A percentile compares a stretch with the other conserved stretches of the same genome.
Evolutionary conservation across 1,139 yeast genomes (phyloP).

Genomic region (Pichia sp.): DNA sequence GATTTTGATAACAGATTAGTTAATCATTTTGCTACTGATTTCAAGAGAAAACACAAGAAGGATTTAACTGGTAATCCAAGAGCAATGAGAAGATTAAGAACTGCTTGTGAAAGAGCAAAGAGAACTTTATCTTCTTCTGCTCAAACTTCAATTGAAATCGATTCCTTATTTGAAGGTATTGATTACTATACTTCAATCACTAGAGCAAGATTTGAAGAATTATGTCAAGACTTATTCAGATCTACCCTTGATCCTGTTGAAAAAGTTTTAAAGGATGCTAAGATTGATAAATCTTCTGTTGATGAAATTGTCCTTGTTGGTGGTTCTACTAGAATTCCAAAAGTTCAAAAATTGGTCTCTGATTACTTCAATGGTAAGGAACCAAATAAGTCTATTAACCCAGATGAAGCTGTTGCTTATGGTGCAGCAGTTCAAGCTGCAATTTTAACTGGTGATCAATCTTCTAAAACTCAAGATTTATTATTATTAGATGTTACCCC

Average conservation of each 20-base stretch:
- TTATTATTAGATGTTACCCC: constrained; percentile 96
- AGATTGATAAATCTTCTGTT: constrained; percentile 67
- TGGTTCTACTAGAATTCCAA: constrained; percentile 90
- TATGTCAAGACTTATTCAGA: constrained; percentile 75
- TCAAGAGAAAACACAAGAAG: constrained; percentile 89
- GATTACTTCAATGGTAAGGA: constrained; percentile 84
- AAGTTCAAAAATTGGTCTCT: constrained; percentile 74
- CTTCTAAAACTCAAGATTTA: constrained; percentile 93
- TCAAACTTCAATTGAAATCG: constrained; percentile 77
- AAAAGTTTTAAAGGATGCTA: constrained; percentile 74
- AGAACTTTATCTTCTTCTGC: constrained; percentile 78
- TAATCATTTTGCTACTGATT: constrained; percentile 84
- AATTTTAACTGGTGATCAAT: constrained; percentile 92
- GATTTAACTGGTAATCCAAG: constrained; percentile 86
- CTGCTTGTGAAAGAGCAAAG: constrained; percentile 87
- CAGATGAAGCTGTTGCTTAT: constrained; percentile 96
- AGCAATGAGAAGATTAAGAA: constrained; percentile 86
- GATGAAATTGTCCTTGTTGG: constrained; percentile 82
- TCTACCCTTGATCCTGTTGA: constrained; percentile 77
- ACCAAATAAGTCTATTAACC: constrained; percentile 91
- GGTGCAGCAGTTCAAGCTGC: constrained; percentile 99
- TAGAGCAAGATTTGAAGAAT: constrained; percentile 85
- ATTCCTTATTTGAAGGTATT: constrained; percentile 67
- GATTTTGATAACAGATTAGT: constrained; percentile 95
- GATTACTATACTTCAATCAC: constrained; percentile 74